phyloP scores from a whole-genome alignment of 2,329 filamentous ascomycete genomes.

The Fusarium sp. region DNA sequence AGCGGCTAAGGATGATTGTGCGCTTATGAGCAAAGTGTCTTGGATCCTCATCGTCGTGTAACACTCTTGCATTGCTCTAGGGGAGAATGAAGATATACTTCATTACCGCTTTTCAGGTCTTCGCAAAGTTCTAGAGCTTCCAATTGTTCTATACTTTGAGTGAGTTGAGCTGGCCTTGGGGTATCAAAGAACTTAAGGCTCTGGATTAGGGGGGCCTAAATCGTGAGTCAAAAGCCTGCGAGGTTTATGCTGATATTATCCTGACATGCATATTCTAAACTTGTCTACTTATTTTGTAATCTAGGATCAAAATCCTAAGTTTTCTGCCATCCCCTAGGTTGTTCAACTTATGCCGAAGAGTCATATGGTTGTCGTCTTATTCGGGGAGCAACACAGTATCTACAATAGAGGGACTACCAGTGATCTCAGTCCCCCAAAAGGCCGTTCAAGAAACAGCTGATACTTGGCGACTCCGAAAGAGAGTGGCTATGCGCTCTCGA shows the following conservation, averaged over 20 bases:
- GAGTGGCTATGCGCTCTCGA: neutral
- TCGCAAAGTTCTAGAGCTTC: neutral
- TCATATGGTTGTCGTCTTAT: no score
- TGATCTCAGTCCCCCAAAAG: neutral
- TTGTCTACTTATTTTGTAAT: no score
- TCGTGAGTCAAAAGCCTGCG: no score
- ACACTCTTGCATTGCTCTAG: neutral
- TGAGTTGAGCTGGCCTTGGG: no score
- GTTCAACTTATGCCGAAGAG: no score
- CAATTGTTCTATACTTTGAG: no score
- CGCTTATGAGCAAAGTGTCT: neutral
- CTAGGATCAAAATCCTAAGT: no score
- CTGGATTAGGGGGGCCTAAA: no score
- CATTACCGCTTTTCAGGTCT: fast-evolving
- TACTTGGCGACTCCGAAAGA: neutral
- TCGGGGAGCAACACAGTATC: neutral
- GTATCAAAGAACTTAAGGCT: no score
- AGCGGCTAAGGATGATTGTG: neutral
- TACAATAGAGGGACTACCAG: neutral
- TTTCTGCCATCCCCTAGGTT: no score
- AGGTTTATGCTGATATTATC: no score
- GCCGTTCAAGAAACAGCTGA: neutral
- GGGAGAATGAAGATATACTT: neutral
- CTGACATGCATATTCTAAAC: no score
- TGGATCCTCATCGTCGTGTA: neutral